phyloP scores from a whole-genome alignment of 2,329 filamentous ascomycete species.

The Dendryphion nanum region DNA sequence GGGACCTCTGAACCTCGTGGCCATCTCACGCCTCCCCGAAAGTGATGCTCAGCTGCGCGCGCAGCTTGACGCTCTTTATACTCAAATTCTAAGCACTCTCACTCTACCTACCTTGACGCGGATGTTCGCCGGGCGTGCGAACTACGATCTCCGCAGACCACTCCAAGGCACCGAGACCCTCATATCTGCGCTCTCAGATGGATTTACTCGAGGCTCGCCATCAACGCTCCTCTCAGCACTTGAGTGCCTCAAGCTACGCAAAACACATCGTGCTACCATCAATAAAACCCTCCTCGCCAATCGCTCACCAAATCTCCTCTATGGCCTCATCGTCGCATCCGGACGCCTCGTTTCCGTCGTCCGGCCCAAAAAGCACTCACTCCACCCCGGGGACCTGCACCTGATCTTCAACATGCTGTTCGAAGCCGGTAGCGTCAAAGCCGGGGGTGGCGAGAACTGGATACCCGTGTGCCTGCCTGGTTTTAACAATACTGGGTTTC shows the following conservation, averaged over 20 bases:
- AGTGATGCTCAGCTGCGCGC: conserved; percentile 83
- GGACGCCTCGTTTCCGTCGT: conserved; percentile 93
- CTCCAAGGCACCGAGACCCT: conserved; percentile 88
- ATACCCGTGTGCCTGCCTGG: conserved; percentile 92
- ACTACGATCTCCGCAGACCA: conserved; percentile 87
- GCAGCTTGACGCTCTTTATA: conserved; percentile 92
- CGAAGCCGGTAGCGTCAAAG: conserved; percentile 86
- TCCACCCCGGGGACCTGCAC: conserved; percentile 93
- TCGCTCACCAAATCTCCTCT: conserved; percentile 75
- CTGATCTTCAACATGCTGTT: conserved; percentile 99
- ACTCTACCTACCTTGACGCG: conserved; percentile 83
- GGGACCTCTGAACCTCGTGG: conserved; percentile 87
- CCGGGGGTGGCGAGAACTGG: conserved; percentile 95
- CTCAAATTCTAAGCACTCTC: conserved; percentile 95
- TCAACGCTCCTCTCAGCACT: conserved; percentile 85
- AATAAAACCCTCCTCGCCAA: conserved; percentile 83
- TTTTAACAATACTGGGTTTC: conserved; percentile 93
- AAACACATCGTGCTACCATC: conserved; percentile 80
- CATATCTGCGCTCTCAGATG: conserved; percentile 88
- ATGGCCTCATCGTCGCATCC: conserved; percentile 89
- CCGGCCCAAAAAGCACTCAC: conserved; percentile 86
- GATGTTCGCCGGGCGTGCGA: conserved; percentile 86
- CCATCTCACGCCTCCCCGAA: conserved; percentile 88
- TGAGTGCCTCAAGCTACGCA: conserved; percentile 89
- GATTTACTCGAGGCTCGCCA: conserved; percentile 88